Percentiles rank a stretch among this genome's conserved stretches.
Evolutionary conservation across 768 basidiomycete genomes (phyloP).

Genomic region (Suillus placidus): DNA sequence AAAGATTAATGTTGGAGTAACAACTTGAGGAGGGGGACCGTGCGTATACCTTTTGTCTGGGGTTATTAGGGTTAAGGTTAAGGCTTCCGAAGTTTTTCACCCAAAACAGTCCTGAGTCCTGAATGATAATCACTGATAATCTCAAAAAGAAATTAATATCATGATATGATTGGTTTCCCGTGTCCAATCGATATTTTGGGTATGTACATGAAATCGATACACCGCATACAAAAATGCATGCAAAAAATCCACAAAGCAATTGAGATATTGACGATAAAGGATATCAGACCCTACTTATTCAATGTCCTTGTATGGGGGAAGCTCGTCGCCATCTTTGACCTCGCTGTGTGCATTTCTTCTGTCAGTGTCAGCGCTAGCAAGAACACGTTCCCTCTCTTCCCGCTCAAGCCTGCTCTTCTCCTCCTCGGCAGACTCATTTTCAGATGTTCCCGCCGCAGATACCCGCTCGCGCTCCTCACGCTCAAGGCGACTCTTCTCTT

Average conservation of each 20-base stretch:
- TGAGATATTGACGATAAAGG: no score
- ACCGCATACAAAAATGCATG: background rate
- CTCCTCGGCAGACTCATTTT: slow-evolving; percentile 56
- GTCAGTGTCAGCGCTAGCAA: slow-evolving; percentile 26
- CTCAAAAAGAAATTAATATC: background rate
- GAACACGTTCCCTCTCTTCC: slow-evolving; percentile 64
- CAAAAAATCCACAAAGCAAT: background rate
- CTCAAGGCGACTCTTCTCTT: slow-evolving; percentile 66
- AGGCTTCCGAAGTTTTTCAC: no score
- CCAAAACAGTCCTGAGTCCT: no score
- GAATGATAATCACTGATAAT: background rate
- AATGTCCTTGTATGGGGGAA: slow-evolving; percentile 49
- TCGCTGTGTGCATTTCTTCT: slow-evolving; percentile 25
- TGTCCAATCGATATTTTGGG: background rate
- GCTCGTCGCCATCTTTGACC: slow-evolving; percentile 37
- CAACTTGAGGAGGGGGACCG: background rate
- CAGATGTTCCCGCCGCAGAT: slow-evolving; percentile 28
- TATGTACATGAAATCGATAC: background rate
- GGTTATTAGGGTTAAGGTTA: slow-evolving; percentile 9
- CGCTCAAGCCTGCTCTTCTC: slow-evolving; percentile 68
- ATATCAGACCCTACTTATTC: slow-evolving; percentile 13
- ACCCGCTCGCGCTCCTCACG: slow-evolving; percentile 54
- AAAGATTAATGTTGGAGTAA: background rate
- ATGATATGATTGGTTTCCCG: background rate
- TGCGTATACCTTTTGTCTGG: background rate